Conservation (phyloP, 2,329 filamentous ascomycete genomes). For the Knoxdaviesia capensis region DNA sequence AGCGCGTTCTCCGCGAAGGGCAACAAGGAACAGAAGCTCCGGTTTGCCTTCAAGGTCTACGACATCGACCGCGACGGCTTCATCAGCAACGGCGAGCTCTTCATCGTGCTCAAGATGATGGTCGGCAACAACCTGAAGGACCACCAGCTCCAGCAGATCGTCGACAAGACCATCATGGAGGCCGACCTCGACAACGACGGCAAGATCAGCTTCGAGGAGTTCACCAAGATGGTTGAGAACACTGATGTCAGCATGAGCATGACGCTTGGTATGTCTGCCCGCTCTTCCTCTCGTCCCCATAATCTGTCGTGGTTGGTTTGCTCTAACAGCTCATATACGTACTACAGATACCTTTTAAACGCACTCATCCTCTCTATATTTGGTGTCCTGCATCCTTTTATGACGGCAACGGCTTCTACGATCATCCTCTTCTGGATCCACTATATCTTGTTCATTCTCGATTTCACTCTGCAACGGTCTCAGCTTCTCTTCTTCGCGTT, state of each 20-base stretch:
- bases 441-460: background rate
- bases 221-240: conserved; percentile 96
- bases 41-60: conserved; percentile 98
- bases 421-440: background rate
- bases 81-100: conserved; percentile 96
- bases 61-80: conserved; percentile 97
- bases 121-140: conserved; percentile 98
- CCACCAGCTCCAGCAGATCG: conserved; percentile 96
- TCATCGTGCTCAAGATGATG: conserved; percentile 99
- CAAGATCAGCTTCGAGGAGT: conserved; percentile 98
- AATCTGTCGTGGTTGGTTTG: background rate
- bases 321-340: background rate
- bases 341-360: conserved; percentile 3
- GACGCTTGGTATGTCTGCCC: conserved; percentile 36
- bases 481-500: background rate
- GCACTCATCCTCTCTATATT: background rate
- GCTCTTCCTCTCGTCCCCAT: background rate
- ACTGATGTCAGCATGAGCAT: conserved; percentile 63
- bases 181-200: conserved; percentile 89
- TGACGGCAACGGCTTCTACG: no score
- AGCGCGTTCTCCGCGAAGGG: conserved; percentile 94
- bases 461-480: background rate
- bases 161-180: conserved; percentile 99
- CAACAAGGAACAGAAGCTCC: conserved; percentile 96
- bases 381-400: no score